These are phyloP conservation scores for Claviceps cyperi DNA, from an alignment of 2,329 filamentous ascomycete genomes.

Conservation along the genomic window DNA sequence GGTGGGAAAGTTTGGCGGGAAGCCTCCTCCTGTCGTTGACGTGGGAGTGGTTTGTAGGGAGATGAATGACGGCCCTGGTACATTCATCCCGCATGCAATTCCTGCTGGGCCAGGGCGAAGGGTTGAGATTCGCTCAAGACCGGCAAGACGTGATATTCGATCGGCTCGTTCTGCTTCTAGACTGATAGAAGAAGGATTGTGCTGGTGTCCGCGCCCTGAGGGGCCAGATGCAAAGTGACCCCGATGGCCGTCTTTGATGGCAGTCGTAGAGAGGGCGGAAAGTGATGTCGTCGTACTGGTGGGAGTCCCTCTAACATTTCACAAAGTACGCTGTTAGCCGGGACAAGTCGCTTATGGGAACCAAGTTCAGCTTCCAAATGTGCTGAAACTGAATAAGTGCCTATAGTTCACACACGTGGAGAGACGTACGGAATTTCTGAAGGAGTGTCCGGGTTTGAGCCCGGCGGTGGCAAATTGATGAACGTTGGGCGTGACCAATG, in stretches of 20 bases:
- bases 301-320: slow-evolving; percentile 49
- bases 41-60: slow-evolving; percentile 37
- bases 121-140: slow-evolving; percentile 78
- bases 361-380: neutral
- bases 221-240: slow-evolving; percentile 49
- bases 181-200: slow-evolving; percentile 49
- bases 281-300: slow-evolving; percentile 87
- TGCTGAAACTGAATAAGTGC: neutral
- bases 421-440: slow-evolving; percentile 70
- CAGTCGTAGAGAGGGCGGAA: slow-evolving; percentile 80
- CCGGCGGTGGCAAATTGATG: slow-evolving; percentile 72
- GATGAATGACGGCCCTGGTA: slow-evolving; percentile 20
- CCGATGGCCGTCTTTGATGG: slow-evolving; percentile 91
- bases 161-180: slow-evolving; percentile 87
- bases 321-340: slow-evolving; percentile 1
- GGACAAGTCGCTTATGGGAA: neutral
- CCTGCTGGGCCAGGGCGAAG: slow-evolving; percentile 38
- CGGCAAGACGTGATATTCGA: slow-evolving; percentile 84
- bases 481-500: slow-evolving; percentile 44
- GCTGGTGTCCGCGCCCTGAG: slow-evolving; percentile 42
- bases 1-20: slow-evolving; percentile 24
- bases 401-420: neutral
- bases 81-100: slow-evolving; percentile 14
- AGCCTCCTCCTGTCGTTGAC: slow-evolving; percentile 25
- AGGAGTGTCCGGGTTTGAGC: slow-evolving; percentile 71